Percentiles rank a stretch among this genome's conserved stretches.
Conservation (phyloP, 805 yeast species). For the Lipomyces orientalis region DNA sequence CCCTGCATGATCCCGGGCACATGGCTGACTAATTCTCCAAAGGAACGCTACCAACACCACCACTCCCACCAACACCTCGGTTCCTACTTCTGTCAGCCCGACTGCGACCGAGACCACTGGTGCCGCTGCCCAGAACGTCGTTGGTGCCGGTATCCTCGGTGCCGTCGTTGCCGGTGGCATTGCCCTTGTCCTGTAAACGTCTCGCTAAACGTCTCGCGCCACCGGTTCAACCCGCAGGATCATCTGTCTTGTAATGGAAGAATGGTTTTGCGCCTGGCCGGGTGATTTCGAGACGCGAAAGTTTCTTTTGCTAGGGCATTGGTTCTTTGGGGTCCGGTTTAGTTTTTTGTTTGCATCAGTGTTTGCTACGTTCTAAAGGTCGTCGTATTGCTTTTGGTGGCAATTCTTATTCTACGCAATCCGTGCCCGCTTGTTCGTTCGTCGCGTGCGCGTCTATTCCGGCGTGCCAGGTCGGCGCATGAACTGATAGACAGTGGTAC, state of each 20-base stretch:
- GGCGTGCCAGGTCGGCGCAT: too few species aligned
- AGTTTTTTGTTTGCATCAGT: background rate
- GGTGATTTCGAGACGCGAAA: background rate
- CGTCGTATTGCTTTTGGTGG: background rate
- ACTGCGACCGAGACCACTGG: constrained; percentile 39
- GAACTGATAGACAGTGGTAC: background rate
- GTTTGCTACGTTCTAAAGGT: background rate
- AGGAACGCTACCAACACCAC: constrained; percentile 24
- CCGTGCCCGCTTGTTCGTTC: background rate
- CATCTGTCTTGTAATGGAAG: background rate
- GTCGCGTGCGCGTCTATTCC: too few species aligned
- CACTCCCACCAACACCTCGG: constrained; percentile 40
- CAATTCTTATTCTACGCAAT: background rate
- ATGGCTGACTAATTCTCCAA: background rate
- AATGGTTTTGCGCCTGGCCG: background rate
- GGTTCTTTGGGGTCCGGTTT: background rate
- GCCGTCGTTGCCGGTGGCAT: constrained; percentile 51
- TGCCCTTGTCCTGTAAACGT: constrained; percentile 47
- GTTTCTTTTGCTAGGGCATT: background rate
- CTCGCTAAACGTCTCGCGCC: constrained; percentile 36
- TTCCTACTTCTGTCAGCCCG: constrained; percentile 40
- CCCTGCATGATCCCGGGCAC: too few species aligned
- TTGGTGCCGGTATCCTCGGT: constrained; percentile 49
- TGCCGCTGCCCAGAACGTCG: constrained; percentile 44
- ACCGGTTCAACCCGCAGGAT: background rate